These are phyloP conservation scores for Penicillium goetzii DNA, from an alignment of 495 filamentous ascomycete genomes.

Conservation along the genomic window DNA sequence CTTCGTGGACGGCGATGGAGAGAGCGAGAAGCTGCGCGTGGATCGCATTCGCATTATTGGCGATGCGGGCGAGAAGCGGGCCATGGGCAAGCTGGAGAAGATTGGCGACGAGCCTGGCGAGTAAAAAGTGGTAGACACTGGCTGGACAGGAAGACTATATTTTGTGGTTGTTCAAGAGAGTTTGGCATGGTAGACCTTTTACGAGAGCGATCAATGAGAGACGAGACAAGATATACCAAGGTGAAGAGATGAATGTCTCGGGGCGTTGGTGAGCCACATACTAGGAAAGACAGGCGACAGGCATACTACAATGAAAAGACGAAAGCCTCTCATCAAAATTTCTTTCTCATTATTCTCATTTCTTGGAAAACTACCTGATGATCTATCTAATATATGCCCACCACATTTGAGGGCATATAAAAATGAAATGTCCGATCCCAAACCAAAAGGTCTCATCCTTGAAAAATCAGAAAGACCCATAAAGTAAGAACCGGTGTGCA, in stretches of 20 bases:
- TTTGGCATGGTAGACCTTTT: slow-evolving; percentile 9
- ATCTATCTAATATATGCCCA: neutral
- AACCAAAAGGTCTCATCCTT: slow-evolving; percentile 56
- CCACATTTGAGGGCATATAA: slow-evolving; percentile 15
- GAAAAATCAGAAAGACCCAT: slow-evolving; percentile 50
- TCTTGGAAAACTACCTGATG: neutral
- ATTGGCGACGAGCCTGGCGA: slow-evolving; percentile 77
- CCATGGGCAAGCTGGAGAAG: slow-evolving; percentile 95
- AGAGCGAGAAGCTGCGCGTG: slow-evolving; percentile 81
- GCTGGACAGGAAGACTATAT: slow-evolving; percentile 12
- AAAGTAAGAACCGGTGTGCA: slow-evolving; percentile 61
- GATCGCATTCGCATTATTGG: slow-evolving; percentile 87
- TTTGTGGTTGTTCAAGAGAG: neutral
- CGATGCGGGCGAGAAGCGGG: slow-evolving; percentile 89
- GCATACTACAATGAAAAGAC: neutral
- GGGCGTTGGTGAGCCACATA: neutral
- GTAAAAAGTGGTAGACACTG: slow-evolving; percentile 36
- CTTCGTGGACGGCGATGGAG: slow-evolving; percentile 84
- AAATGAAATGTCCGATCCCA: slow-evolving; percentile 52
- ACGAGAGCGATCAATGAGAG: slow-evolving; percentile 4
- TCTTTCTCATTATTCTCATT: neutral
- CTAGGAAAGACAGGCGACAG: neutral
- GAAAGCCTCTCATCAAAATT: neutral
- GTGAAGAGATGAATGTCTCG: neutral
- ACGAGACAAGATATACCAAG: neutral